phyloP scores from a whole-genome alignment of 257 asterid species.

The Ophiorrhiza pumila region DNA sequence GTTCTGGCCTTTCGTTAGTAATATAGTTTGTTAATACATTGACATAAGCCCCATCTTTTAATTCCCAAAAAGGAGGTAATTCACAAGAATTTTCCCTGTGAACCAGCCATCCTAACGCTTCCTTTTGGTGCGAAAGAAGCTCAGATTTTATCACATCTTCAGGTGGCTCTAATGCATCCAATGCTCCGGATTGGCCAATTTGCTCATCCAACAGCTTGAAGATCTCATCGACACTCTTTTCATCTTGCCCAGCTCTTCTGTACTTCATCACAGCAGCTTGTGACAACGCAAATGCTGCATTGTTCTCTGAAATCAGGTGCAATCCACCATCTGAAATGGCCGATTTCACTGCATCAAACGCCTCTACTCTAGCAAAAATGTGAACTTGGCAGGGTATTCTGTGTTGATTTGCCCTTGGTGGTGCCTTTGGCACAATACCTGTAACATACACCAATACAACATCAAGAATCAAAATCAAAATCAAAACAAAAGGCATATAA shows the following conservation, averaged over 20 bases:
- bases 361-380: constrained; percentile 55
- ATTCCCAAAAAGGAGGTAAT: constrained; percentile 84
- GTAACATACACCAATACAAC: constrained; percentile 18
- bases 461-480: not conserved
- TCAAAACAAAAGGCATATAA: not conserved
- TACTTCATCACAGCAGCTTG: constrained; percentile 56
- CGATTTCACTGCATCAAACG: constrained; percentile 43
- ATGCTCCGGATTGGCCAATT: constrained; percentile 37
- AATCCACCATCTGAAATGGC: constrained; percentile 48
- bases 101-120: constrained; percentile 74
- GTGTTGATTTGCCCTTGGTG: constrained; percentile 31
- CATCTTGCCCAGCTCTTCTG: constrained; percentile 29
- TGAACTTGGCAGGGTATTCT: constrained; percentile 73
- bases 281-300: constrained; percentile 45
- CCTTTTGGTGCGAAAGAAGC: constrained; percentile 73
- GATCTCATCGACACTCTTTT: constrained; percentile 72
- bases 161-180: constrained; percentile 70
- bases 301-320: constrained; percentile 44
- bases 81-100: constrained; percentile 64
- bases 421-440: constrained; percentile 74
- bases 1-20: constrained; percentile 58
- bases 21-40: constrained; percentile 65
- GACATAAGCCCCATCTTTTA: constrained; percentile 45
- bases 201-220: constrained; percentile 61
- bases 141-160: constrained; percentile 45